These are phyloP conservation scores for Hypholoma sublateritium DNA, from an alignment of 768 basidiomycete genomes.

Conservation along the genomic window DNA sequence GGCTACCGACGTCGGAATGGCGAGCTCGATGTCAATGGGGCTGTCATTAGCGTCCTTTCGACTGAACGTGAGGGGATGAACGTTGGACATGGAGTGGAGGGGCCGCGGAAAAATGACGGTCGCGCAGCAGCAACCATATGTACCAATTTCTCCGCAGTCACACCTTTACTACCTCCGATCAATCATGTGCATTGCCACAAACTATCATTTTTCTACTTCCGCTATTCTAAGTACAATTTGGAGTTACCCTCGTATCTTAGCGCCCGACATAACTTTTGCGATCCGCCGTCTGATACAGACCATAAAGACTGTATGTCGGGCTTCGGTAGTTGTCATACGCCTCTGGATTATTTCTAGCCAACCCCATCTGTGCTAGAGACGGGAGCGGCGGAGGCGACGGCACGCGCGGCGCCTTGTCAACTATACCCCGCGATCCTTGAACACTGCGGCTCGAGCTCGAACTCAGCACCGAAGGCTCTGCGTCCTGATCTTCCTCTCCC, in stretches of 20 bases:
- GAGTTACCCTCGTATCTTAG: slow-evolving; percentile 7
- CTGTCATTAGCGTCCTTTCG: slow-evolving; percentile 21
- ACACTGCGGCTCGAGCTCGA: neutral
- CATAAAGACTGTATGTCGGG: slow-evolving; percentile 83
- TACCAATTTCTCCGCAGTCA: neutral
- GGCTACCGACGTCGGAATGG: slow-evolving; percentile 24
- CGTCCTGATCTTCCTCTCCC: slow-evolving; percentile 2
- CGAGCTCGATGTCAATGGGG: slow-evolving; percentile 43
- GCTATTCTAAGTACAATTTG: neutral
- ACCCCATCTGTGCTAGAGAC: slow-evolving; percentile 75
- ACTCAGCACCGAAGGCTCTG: neutral
- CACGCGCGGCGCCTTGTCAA: slow-evolving; percentile 74
- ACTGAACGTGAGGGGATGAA: slow-evolving; percentile 16
- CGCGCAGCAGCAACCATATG: slow-evolving; percentile 16
- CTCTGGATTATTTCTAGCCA: slow-evolving; percentile 61
- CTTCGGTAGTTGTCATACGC: slow-evolving; percentile 69
- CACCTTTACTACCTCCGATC: neutral
- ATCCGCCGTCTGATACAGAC: slow-evolving; percentile 60
- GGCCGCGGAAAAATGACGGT: neutral
- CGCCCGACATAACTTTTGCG: slow-evolving; percentile 45
- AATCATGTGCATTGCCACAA: neutral
- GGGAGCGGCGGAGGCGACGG: slow-evolving; percentile 76
- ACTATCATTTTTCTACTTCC: neutral
- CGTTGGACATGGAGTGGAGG: slow-evolving; percentile 25
- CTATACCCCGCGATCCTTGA: slow-evolving; percentile 21